These are phyloP conservation scores for Coelastrella sp. DNA, from an alignment of 139 green algal genomes.

Conservation along the genomic window DNA sequence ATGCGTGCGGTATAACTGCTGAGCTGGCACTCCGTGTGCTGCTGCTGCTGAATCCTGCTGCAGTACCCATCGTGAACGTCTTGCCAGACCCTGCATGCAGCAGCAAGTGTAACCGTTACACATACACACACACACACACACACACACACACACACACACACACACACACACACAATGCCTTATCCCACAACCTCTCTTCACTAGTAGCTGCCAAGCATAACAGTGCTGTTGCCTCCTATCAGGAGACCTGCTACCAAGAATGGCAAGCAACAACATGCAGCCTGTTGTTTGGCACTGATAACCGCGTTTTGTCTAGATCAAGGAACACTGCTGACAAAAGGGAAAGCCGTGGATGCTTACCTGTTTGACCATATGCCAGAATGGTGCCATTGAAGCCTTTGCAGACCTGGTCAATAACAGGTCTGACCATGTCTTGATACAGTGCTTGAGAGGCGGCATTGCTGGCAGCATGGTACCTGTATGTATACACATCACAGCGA, in stretches of 20 bases:
- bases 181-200: no score
- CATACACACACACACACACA: no score
- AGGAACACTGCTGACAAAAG: no score
- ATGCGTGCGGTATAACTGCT: slow-evolving; percentile 47
- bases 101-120: not conserved
- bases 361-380: slow-evolving; percentile 48
- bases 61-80: slow-evolving; percentile 41
- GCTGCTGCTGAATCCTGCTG: slow-evolving; percentile 16
- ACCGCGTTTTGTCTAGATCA: no score
- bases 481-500: not conserved
- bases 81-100: slow-evolving; percentile 35
- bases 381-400: slow-evolving; percentile 58
- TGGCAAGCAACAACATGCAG: no score
- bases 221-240: no score
- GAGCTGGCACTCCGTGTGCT: not conserved
- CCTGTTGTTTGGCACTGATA: no score
- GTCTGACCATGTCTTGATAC: not conserved
- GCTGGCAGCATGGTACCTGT: slow-evolving; percentile 15
- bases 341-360: no score
- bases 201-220: no score
- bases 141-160: no score
- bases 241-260: no score
- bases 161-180: no score
- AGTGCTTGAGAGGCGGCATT: not conserved
- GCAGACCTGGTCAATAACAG: slow-evolving; percentile 55